Conservation (phyloP, 106 monocot species). For the Dendrobium officinale region DNA sequence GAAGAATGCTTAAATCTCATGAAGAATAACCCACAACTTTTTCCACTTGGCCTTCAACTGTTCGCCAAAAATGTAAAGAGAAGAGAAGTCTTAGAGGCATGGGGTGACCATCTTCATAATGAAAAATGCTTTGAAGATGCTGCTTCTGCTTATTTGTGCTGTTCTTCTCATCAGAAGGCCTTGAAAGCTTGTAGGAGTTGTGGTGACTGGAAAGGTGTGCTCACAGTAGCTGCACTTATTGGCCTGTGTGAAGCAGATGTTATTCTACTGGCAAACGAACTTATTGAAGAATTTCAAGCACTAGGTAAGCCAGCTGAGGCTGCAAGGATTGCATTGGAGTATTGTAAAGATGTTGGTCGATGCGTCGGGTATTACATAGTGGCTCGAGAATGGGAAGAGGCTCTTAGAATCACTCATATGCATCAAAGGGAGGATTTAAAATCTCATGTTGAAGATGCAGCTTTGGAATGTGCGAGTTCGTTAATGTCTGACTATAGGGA, state of each 20-base stretch:
- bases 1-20: slow-evolving; percentile 77
- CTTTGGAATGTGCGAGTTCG: slow-evolving; percentile 58
- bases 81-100: slow-evolving; percentile 63
- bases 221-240: slow-evolving; percentile 63
- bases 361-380: slow-evolving; percentile 56
- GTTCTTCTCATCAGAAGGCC: slow-evolving; percentile 65
- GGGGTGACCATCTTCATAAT: slow-evolving; percentile 78
- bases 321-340: slow-evolving; percentile 79
- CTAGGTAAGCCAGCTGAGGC: slow-evolving; percentile 86
- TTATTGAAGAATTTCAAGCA: slow-evolving; percentile 89
- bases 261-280: slow-evolving; percentile 60
- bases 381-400: slow-evolving; percentile 92
- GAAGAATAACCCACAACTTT: slow-evolving; percentile 76
- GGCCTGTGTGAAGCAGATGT: slow-evolving; percentile 35
- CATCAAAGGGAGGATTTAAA: slow-evolving; percentile 57
- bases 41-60: slow-evolving; percentile 71
- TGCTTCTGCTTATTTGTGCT: slow-evolving; percentile 71
- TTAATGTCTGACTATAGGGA: slow-evolving; percentile 72
- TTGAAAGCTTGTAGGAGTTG: slow-evolving; percentile 65
- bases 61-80: slow-evolving; percentile 44
- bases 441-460: slow-evolving; percentile 44
- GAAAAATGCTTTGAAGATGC: slow-evolving; percentile 74
- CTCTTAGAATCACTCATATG: slow-evolving; percentile 67
- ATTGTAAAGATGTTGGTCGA: slow-evolving; percentile 58
- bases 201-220: slow-evolving; percentile 88